Conservation (phyloP, 1,139 yeast genomes). For the Pichia sp. region DNA sequence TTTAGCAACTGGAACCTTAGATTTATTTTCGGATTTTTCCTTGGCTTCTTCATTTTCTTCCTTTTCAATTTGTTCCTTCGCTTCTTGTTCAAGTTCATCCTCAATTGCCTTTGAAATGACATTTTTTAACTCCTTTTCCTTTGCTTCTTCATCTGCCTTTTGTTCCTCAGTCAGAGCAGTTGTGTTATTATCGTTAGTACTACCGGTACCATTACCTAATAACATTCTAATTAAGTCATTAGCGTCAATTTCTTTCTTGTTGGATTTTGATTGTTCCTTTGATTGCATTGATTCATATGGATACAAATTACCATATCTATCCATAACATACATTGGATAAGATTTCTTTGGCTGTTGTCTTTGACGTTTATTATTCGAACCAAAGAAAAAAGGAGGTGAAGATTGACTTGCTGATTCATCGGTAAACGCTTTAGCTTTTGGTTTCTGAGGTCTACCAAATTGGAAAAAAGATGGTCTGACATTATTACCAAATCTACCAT, state of each 20-base stretch:
- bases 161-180: not conserved
- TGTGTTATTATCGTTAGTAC: not conserved
- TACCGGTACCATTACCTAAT: slow-evolving; percentile 6
- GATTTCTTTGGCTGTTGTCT: slow-evolving; percentile 5
- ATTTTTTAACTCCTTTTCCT: not conserved
- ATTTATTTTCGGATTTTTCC: too few relatives aligned
- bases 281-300: slow-evolving; percentile 4
- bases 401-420: too few relatives aligned
- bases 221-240: slow-evolving; percentile 10
- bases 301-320: slow-evolving; percentile 12
- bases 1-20: not conserved
- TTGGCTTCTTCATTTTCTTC: too few relatives aligned
- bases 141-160: not conserved
- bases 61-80: too few relatives aligned
- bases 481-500: too few relatives aligned
- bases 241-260: slow-evolving; percentile 11
- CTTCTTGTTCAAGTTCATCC: too few relatives aligned
- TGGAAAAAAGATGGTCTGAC: too few relatives aligned
- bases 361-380: too few relatives aligned
- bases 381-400: too few relatives aligned
- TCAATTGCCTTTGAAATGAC: too few relatives aligned
- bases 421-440: too few relatives aligned
- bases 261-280: not conserved
- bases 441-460: too few relatives aligned
- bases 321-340: slow-evolving; percentile 12